Evolutionary conservation across 768 basidiomycete genomes (phyloP), one percentile per base, ranked within the genome.

Genomic region (Auricularia cornea): DNA sequence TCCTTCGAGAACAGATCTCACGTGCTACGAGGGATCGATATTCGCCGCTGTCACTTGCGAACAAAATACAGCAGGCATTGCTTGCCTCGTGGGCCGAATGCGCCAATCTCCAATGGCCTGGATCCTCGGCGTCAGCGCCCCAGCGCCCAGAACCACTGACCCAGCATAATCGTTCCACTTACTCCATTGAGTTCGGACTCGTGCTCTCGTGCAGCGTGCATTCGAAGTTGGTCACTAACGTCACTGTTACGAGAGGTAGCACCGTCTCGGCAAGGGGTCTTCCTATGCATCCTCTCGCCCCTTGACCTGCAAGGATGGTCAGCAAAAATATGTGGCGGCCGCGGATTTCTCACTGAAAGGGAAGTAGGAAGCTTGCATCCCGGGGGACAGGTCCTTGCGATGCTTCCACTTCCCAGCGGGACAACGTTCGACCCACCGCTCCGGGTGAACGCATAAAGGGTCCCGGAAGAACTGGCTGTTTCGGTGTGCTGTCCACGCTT

Each of bases 401-500:
- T 81, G 29, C 76, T 78, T 4, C 72, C 76, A 2, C 79, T n/a
- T n/a, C n/a, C n/a, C n/a, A n/a, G n/a, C 33, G 77, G 8, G 8
- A 18, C 8, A 40, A 18, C 38, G 38, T 18, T 40, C 71, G 14
- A 92, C 78, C 90, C 90, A 92, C 48, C 91, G 84, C 66, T 91
- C 90, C 18, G 90, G 90, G 31, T 86, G 76, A 73, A 94, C 92
- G 4, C 78, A 83, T 61, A 90, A 83, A 2, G 91, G 87, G 51
- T 86, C 87, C 31, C 86, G 82, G 74, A 92, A 94, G 44, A 90
- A 75, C 28, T 78, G 72, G 5, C 85, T 71, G 69, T 89, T 84
- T 59, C 89, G 86, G 70, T 93, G 92, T 82, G 90, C 84, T 31
- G 89, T 89, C 90, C 91, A 93, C n/a, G 86, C 83, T 69, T 91